Percentiles rank a stretch among this genome's conserved stretches.
Conservation (phyloP, 2,329 filamentous ascomycete species). For the Metarhizium robertsii region DNA sequence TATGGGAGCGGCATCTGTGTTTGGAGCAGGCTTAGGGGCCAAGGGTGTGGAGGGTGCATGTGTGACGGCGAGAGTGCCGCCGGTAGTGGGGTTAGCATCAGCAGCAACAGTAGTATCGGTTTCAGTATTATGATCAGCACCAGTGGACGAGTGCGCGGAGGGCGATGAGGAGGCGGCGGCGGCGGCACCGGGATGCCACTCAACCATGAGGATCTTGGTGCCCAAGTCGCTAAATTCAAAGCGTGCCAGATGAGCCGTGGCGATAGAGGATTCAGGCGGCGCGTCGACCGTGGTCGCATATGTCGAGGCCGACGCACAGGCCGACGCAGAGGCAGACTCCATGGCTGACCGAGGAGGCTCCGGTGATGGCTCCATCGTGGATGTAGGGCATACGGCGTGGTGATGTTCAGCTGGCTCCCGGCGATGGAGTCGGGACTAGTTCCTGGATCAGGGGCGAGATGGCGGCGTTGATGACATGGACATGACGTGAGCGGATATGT, state of each 20-base stretch:
- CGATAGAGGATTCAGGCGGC: conserved; percentile 6
- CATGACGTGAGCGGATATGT: conserved; percentile 5
- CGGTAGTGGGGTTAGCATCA: conserved; percentile 3
- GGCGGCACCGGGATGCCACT: conserved; percentile 55
- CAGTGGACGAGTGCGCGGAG: conserved; percentile 3
- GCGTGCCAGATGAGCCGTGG: conserved; percentile 43
- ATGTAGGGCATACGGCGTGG: neutral
- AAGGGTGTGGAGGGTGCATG: conserved; percentile 8
- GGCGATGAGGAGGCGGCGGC: too few species aligned
- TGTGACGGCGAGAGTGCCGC: conserved; percentile 2
- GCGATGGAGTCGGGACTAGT: conserved; percentile 7
- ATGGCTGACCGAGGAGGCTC: conserved; percentile 22
- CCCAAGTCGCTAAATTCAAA: conserved; percentile 86
- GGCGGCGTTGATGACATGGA: neutral
- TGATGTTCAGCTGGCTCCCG: conserved; percentile 5
- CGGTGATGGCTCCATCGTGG: conserved; percentile 20
- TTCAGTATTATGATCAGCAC: neutral
- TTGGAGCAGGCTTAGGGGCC: conserved; percentile 11
- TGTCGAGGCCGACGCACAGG: neutral
- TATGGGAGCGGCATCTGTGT: conserved; percentile 6
- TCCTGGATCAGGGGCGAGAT: conserved; percentile 1
- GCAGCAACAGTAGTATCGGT: neutral
- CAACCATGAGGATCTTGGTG: conserved; percentile 87
- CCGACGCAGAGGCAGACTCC: neutral
- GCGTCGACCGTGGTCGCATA: conserved; percentile 3